Evolutionary conservation across 352 stramenopile genomes (phyloP), one percentile per base, ranked within the genome.

Genomic region (Globisporangium mamillatum): DNA sequence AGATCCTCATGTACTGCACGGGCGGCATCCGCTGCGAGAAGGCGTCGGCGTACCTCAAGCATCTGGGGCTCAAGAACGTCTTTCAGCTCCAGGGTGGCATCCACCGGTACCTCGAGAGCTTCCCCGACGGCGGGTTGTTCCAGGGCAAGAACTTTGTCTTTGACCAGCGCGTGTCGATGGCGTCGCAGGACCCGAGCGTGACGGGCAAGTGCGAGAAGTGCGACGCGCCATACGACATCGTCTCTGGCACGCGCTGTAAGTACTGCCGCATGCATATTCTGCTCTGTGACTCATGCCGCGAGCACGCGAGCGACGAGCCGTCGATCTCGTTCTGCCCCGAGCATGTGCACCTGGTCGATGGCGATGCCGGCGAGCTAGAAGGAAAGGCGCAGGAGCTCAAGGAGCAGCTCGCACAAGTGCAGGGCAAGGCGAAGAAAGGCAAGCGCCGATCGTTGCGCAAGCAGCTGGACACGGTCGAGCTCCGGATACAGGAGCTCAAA

Each of bases 1-100:
- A 87, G 64, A 86, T 95, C 66, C 75, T 95, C 75, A 93, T 95
- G 88, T 95, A 93, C 71, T 95, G 88, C 76, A 95, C 88, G 0
- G 88, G 88, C 36, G 88, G 88, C 66, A 89, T 95, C 57, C 88
- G 88, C 16, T 95, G 88, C 32, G 88, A 95, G 68, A 95, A 95
- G 67, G 88, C 88, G 14, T 92, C 86, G 48, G 85, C 85, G 41
- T 91, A 88, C 69, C 79, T 95, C 25, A 79, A 81, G 52, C 80
- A 92, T 44, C 70, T 93, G 24, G 88, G 88, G 1, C 69, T 94
- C 1, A 56, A 69, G 48, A 85, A 89, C 25, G 88, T 95, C 52
- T 95, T 82, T 58, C 88, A 96, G 68, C 72, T 96, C 7, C 62
- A 90, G 59, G 88, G 88, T 60, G 88, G 88, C 36, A 95, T 96